Base-by-base conservation (phyloP, 192 early-diverging fungal species). In the Cetraspora pellucida region DNA sequence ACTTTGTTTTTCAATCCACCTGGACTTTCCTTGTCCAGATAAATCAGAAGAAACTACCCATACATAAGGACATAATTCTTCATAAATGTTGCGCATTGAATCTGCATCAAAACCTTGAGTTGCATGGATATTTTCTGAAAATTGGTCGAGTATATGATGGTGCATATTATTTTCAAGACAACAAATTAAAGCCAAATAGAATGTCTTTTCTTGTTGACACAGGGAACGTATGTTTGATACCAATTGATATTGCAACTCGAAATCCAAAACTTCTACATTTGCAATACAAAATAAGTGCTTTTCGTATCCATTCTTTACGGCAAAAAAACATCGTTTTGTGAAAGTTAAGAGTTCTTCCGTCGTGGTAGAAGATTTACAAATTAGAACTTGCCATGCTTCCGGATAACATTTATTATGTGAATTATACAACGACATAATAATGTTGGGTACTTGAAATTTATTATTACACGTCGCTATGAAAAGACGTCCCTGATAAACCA, bases 141-240 rank as follows among this genome's bases (percentile, higher is more conserved):
- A 75, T 65, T 75, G 74, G 28, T 75, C 74, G 0, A 75, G 60
- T 30, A 75, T 75, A 19, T 75, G 74, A 31, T 69, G 43, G 43
- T 47, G 45, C 13, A 60, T 49, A 9, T 60, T 60, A 44, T 69
- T 21, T 44, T 75, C 74, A 11, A 14, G 16, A 27, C 63, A 75
- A 65, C 74, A 75, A 25, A 75, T 75, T 43, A 75, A 75, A 16
- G 74, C 74, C 10, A 75, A 52, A 14, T 46, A 44, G 44, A 70
- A 60, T 68, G 61, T 14, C 14, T 17, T 30, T 17, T 74, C 19
- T 17, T 16, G 14, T 43, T 60, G 30, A 25, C 27, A 31, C 4
- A 75, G 37, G 5, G 57, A 25, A n/a, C 74, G 23, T 75, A 75
- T 44, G 21, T 65, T 10, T 14, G 19, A 31, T 16, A 75, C 74